phyloP scores from a whole-genome alignment of 805 yeast genomes.

The Lachancea fermentati region DNA sequence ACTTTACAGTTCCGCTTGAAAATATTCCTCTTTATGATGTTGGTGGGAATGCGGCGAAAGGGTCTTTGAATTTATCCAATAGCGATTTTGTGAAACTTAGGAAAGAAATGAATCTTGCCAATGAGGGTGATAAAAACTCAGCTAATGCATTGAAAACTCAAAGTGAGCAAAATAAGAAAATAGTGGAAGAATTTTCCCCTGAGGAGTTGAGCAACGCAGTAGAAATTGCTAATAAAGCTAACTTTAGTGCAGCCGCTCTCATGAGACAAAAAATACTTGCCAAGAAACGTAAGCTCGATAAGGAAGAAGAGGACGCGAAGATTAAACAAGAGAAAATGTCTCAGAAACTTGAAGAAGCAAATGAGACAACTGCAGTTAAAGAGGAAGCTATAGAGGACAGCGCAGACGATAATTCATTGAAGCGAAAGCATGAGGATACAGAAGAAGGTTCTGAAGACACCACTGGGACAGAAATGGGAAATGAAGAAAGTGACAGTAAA shows the following conservation, averaged over 20 bases:
- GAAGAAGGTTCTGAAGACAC: conserved; percentile 22
- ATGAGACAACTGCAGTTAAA: conserved; percentile 8
- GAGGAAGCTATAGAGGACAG: conserved; percentile 9
- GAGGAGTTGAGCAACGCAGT: conserved; percentile 29
- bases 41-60: conserved; percentile 65
- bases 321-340: conserved; percentile 13
- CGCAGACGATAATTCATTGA: neutral
- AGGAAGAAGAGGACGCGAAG: conserved; percentile 12
- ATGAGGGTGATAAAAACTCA: conserved; percentile 63
- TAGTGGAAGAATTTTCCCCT: conserved; percentile 24
- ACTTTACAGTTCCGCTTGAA: conserved; percentile 61
- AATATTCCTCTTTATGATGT: conserved; percentile 75
- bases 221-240: conserved; percentile 35
- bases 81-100: conserved; percentile 64
- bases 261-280: conserved; percentile 34
- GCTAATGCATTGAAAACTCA: conserved; percentile 53
- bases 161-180: conserved; percentile 25
- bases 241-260: conserved; percentile 43
- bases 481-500: conserved; percentile 14
- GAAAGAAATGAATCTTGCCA: conserved; percentile 60
- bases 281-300: conserved; percentile 26
- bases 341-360: conserved; percentile 16
- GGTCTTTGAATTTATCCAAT: conserved; percentile 59
- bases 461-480: conserved; percentile 7
- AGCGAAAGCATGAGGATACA: conserved; percentile 13